phyloP scores from a whole-genome alignment of 345 rosid species.

The Odontarrhena argentea region DNA sequence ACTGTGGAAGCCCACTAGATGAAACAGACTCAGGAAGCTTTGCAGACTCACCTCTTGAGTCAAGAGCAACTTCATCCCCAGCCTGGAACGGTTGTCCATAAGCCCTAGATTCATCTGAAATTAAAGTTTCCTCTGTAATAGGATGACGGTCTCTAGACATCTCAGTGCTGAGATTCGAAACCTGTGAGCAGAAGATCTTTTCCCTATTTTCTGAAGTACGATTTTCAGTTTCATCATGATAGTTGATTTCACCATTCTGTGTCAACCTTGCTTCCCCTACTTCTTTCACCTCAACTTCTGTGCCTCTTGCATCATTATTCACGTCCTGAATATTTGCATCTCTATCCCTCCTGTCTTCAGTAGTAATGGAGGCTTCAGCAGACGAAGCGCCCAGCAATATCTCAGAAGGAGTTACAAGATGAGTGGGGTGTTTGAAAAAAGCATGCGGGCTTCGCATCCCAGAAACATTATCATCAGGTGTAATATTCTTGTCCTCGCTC shows the following conservation, averaged over 20 bases:
- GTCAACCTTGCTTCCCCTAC: slow-evolving; percentile 55
- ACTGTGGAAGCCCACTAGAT: slow-evolving; percentile 43
- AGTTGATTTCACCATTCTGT: slow-evolving; percentile 52
- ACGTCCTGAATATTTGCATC: slow-evolving; percentile 56
- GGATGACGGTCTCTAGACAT: slow-evolving; percentile 58
- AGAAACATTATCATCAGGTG: slow-evolving; percentile 54
- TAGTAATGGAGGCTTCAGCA: slow-evolving; percentile 52
- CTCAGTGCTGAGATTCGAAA: slow-evolving; percentile 64
- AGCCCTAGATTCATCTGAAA: slow-evolving; percentile 45
- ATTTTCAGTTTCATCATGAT: slow-evolving; percentile 44
- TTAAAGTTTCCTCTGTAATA: slow-evolving; percentile 46
- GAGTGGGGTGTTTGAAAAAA: slow-evolving; percentile 75
- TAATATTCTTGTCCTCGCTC: slow-evolving; percentile 51
- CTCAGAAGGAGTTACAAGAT: slow-evolving; percentile 83
- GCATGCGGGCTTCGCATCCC: slow-evolving; percentile 46
- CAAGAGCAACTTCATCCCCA: slow-evolving; percentile 49
- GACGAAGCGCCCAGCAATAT: slow-evolving; percentile 64
- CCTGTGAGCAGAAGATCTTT: slow-evolving; percentile 64
- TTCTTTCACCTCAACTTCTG: slow-evolving; percentile 67
- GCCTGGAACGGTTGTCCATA: slow-evolving; percentile 43
- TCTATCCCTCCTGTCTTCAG: slow-evolving; percentile 48
- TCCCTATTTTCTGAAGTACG: slow-evolving; percentile 50
- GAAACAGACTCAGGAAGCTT: slow-evolving; percentile 50
- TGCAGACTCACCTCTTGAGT: slow-evolving; percentile 47
- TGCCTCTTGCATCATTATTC: slow-evolving; percentile 46